Base-by-base conservation (phyloP, 305 asterid genomes). In the Fraxinus xanthoxyloides region DNA sequence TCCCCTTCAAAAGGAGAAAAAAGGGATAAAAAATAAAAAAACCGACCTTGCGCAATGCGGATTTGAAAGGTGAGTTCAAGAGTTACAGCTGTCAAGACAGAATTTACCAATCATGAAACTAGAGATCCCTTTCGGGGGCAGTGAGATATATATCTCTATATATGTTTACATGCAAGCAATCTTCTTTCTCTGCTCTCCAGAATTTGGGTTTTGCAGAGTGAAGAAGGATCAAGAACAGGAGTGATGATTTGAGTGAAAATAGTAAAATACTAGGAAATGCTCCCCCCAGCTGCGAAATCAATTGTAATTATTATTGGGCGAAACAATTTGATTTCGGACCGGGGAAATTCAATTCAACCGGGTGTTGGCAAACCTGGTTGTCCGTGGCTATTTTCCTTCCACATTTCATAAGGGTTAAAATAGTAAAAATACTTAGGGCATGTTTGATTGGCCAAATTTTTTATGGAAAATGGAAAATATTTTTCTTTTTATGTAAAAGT, bases 1-100 rank as follows among this genome's bases (percentile, higher is more conserved):
- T 54, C 70, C 78, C 84, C 80, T 46, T 10, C 73, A 65, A 63
- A 61, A 72, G 32, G 54, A 54, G 17, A 86, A 76, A 30, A 2
- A 77, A 56, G 80, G 15, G 77, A 56, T 34, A 8, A 5, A 75
- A 73, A 46, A 83, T 10, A 43, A 43, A 38, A 43, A 43, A 43
- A 43, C 86, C 67, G 17, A 88, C 90, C 91, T 85, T 21, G 77
- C 24, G 76, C 82, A 80, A 48, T 81, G 87, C 85, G 79, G 86
- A 81, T 77, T 83, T 34, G 75, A 56, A 72, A 48, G 76, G 77
- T 56, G 86, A 48, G 36, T 34, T 51, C 81, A 35, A 80, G 82
- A 84, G 84, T 86, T 79, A 73, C 87, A 78, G 82, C 85, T 51
- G 30, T n/a, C 54, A 63, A 75, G 76, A 32, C 35, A 34, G 48